Evolutionary conservation across 306 rosid species (phyloP).

Genomic region (Sicyos edulis): DNA sequence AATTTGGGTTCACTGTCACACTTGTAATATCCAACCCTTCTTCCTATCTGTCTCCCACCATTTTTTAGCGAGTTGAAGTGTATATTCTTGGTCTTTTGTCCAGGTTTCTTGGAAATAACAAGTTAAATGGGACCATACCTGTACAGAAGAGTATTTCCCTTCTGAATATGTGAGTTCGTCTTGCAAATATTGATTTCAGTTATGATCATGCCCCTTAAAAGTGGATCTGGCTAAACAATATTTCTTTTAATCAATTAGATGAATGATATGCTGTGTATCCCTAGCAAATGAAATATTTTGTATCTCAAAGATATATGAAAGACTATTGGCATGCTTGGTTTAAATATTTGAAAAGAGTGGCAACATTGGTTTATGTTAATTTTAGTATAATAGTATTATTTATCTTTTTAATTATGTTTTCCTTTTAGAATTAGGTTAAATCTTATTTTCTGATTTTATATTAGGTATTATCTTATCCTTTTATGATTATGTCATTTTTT

Average conservation of each 20-base stretch:
- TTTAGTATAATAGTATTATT: too few species aligned
- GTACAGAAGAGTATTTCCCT: slow-evolving; percentile 40
- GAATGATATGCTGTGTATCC: background rate
- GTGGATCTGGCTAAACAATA: background rate
- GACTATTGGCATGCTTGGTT: background rate
- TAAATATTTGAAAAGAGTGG: too few species aligned
- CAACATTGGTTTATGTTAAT: too few species aligned
- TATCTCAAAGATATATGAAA: too few species aligned
- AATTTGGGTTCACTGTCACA: slow-evolving; percentile 41
- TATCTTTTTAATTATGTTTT: too few species aligned
- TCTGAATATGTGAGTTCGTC: slow-evolving; percentile 45
- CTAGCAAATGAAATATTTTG: too few species aligned
- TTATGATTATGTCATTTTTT: too few species aligned
- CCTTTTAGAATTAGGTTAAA: too few species aligned
- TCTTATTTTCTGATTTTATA: too few species aligned
- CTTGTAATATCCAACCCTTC: slow-evolving; percentile 46
- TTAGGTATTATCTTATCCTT: too few species aligned
- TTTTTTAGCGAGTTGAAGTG: slow-evolving; percentile 16
- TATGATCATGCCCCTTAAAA: background rate
- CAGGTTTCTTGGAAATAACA: slow-evolving; percentile 82
- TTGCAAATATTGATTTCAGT: background rate
- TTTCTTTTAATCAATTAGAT: slow-evolving; percentile 3
- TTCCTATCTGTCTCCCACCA: slow-evolving; percentile 5
- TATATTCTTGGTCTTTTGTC: slow-evolving; percentile 4
- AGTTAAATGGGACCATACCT: slow-evolving; percentile 55